These are phyloP conservation scores for Gautieria morchelliformis DNA, from an alignment of 768 basidiomycete genomes.

Conservation along the genomic window DNA sequence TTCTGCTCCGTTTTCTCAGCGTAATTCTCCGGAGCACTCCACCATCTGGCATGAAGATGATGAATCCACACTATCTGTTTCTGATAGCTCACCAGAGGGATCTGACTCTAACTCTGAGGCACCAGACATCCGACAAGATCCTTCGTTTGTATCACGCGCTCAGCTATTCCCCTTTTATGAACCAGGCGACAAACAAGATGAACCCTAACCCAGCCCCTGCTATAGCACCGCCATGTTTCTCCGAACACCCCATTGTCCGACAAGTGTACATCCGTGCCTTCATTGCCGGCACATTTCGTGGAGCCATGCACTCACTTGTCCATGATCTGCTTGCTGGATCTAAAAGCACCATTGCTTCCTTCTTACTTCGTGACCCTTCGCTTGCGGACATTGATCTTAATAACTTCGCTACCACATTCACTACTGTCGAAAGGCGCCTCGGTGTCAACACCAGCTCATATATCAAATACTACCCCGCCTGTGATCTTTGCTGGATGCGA, in stretches of 20 bases:
- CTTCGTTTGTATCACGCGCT: no score
- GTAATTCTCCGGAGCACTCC: no score
- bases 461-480: conserved; percentile 16
- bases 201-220: no score
- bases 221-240: conserved; percentile 10
- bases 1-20: no score
- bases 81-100: no score
- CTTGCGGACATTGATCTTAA: conserved; percentile 8
- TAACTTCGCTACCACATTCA: conserved; percentile 14
- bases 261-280: conserved; percentile 17
- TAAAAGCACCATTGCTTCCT: not conserved
- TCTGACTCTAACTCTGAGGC: no score
- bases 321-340: conserved; percentile 8
- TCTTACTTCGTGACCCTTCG: not conserved
- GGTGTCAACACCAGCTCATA: conserved; percentile 13
- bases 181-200: no score
- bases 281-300: conserved; percentile 12
- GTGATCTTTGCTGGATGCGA: conserved; percentile 15
- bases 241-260: conserved; percentile 17
- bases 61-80: no score
- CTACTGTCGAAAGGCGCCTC: conserved; percentile 15
- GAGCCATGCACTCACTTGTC: conserved; percentile 10
- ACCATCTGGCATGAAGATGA: no score
- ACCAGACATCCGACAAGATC: no score
- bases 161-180: no score